These are phyloP conservation scores for Cairneyella variabilis DNA, from an alignment of 495 filamentous ascomycete genomes.

Conservation along the genomic window DNA sequence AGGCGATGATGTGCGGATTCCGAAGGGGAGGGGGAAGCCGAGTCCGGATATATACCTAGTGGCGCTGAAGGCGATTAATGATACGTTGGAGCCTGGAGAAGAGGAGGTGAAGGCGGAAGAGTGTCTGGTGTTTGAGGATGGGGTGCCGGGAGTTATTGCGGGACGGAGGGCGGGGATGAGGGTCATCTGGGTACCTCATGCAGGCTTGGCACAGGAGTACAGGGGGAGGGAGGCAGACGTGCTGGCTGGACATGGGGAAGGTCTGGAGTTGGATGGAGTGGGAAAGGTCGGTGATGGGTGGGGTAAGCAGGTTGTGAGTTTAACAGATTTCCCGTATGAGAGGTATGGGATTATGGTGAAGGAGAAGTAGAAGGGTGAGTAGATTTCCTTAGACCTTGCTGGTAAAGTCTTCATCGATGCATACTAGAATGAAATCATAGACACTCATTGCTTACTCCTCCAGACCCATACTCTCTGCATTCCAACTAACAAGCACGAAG, in stretches of 20 bases:
- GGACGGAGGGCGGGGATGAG: slow-evolving; percentile 91
- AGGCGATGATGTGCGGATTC: slow-evolving; percentile 82
- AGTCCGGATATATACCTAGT: slow-evolving; percentile 92
- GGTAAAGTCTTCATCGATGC: too few relatives aligned
- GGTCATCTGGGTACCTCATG: slow-evolving; percentile 90
- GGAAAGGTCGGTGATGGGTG: slow-evolving; percentile 69
- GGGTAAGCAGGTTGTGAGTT: slow-evolving; percentile 55
- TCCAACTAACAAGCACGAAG: too few relatives aligned
- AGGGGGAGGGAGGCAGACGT: slow-evolving; percentile 74
- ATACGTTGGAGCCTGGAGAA: slow-evolving; percentile 58
- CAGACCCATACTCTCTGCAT: too few relatives aligned
- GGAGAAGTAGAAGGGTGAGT: too few relatives aligned
- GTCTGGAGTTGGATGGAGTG: slow-evolving; percentile 43
- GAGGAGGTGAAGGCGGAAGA: slow-evolving; percentile 72
- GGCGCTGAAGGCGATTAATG: slow-evolving; percentile 82
- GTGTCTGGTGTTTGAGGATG: slow-evolving; percentile 94
- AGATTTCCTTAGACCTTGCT: too few relatives aligned
- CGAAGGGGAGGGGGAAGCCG: slow-evolving; percentile 80
- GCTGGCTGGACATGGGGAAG: slow-evolving; percentile 65
- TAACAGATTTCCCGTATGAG: slow-evolving; percentile 71
- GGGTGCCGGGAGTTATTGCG: slow-evolving; percentile 86
- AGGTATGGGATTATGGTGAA: slow-evolving; percentile 56
- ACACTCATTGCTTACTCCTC: too few relatives aligned
- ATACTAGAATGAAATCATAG: too few relatives aligned
- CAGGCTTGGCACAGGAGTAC: slow-evolving; percentile 69